Evolutionary conservation across 352 stramenopile genomes (phyloP).

Genomic region (Aphanomyces stellatus): DNA sequence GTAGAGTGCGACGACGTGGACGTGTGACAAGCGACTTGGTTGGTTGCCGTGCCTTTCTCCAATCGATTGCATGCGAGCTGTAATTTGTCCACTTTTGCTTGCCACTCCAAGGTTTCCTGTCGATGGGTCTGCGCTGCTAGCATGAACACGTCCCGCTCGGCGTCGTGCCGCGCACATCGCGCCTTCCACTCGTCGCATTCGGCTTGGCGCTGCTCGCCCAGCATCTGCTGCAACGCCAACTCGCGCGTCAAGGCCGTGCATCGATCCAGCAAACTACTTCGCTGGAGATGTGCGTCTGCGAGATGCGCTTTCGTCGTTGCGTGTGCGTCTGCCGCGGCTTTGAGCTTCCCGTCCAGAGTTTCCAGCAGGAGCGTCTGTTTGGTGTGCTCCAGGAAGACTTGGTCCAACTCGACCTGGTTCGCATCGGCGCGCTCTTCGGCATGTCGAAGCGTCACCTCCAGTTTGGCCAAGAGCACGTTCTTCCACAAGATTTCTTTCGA

Average conservation of each 20-base stretch:
- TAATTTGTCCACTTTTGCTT: neutral
- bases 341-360: neutral
- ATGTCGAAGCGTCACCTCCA: neutral
- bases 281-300: neutral
- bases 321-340: neutral
- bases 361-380: neutral
- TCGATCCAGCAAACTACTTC: neutral
- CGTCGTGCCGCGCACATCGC: neutral
- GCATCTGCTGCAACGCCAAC: neutral
- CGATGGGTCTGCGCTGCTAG: neutral
- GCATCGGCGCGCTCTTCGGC: neutral
- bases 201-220: neutral
- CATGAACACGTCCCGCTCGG: neutral
- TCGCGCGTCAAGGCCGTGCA: neutral
- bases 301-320: neutral
- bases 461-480: neutral
- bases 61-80: too few relatives aligned
- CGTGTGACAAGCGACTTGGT: too few relatives aligned
- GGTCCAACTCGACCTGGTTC: neutral
- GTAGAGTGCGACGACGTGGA: too few relatives aligned
- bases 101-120: neutral
- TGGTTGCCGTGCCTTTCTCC: too few relatives aligned
- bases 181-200: neutral
- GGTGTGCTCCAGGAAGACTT: neutral
- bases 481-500: neutral